Base-by-base conservation (phyloP, 164 flowering plant genomes). In the Litsea cubeba region DNA sequence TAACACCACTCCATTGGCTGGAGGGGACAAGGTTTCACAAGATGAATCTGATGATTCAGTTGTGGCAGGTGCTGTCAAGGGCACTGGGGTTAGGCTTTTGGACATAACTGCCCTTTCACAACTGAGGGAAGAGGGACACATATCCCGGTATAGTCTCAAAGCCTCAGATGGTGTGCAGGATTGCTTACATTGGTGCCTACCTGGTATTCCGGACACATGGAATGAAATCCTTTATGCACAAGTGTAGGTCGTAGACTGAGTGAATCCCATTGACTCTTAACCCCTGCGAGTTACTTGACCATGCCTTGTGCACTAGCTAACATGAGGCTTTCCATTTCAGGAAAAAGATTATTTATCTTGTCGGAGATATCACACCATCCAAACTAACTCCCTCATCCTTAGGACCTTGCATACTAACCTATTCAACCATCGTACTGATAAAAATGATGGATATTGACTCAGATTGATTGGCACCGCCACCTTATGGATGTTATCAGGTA, bases 161-260 rank as follows among this genome's bases (percentile, higher is more conserved):
- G 74, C 78, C 20, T 69, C 79, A 7, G 71, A 71, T 0, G 90
- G 86, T 2, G 65, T 78, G 24, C 85, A 86, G 24, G 95, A 90
- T 75, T 91, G 97, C 83, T 81, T 91, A 81, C 98, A 92, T 75
- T 92, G 98, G 98, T 94, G 98, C 86, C 73, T 91, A 8, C 98
- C 96, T 0, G 97, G 97, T 3, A 79, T 94, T 70, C 94, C 95
- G 0, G 97, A 92, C 71, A 75, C 92, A 20, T 94, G 97, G 98
- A 92, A 92, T 71, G 92, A 92, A 80, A 73, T 94, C 20, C 87
- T 94, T 22, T 71, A 69, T 73, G 94, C 92, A 25, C 93, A 88
- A 69, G 5, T 91, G 32, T 88, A 81, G 76, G 32, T 3, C n/a
- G 20, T 3, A 1, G n/a, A 54, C 20, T 54, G 60, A 3, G 60